These are phyloP conservation scores for Ganoderma sinense DNA, from an alignment of 1,284 basidiomycete species.

Conservation along the genomic window DNA sequence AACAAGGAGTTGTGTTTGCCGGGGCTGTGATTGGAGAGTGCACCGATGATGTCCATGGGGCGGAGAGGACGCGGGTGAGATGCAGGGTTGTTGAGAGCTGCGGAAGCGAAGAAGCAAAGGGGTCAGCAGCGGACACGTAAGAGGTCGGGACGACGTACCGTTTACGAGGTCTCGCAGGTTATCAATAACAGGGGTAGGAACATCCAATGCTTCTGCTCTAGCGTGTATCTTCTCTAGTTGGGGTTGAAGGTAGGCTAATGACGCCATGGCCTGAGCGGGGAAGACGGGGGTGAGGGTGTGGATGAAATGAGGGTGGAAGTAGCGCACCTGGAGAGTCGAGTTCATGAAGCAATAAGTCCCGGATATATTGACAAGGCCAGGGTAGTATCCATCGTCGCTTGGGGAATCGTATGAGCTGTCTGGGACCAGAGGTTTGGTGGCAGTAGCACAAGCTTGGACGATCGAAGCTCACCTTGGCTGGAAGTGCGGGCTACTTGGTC, in stretches of 20 bases:
- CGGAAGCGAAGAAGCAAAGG: conserved; percentile 5
- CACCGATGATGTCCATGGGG: conserved; percentile 75
- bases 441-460: neutral
- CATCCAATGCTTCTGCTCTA: conserved; percentile 77
- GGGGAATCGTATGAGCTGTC: conserved; percentile 25
- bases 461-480: conserved; percentile 24
- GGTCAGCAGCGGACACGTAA: conserved; percentile 29
- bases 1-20: conserved; percentile 73
- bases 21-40: conserved; percentile 64
- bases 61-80: conserved; percentile 67
- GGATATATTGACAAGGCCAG: conserved; percentile 92
- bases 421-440: conserved; percentile 3
- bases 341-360: conserved; percentile 97
- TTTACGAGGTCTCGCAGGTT: conserved; percentile 73
- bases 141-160: conserved; percentile 49
- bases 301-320: neutral
- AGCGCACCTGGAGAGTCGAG: conserved; percentile 84
- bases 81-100: conserved; percentile 79
- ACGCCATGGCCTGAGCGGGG: conserved; percentile 76
- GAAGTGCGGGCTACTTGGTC: conserved; percentile 52
- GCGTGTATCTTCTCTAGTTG: conserved; percentile 77
- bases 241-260: conserved; percentile 78
- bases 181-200: conserved; percentile 86
- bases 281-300: conserved; percentile 8
- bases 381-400: conserved; percentile 65